Conservation (phyloP, 352 stramenopile genomes). For the Phytophthora ohioensis region DNA sequence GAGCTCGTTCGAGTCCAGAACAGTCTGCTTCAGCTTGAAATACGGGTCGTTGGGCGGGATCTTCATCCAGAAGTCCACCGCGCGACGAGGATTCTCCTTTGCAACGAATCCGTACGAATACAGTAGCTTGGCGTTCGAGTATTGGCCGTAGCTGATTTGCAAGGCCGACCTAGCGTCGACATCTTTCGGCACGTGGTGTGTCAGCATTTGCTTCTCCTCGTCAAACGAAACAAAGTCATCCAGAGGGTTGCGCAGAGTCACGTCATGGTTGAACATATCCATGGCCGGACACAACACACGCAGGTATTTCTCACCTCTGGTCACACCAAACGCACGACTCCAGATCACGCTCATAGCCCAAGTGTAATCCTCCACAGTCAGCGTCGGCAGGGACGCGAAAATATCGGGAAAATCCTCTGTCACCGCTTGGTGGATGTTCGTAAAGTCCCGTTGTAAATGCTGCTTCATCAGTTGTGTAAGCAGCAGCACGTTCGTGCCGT, state of each 20-base stretch:
- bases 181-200: slow-evolving; percentile 50
- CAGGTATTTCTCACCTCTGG: slow-evolving; percentile 47
- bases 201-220: slow-evolving; percentile 52
- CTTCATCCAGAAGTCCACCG: slow-evolving; percentile 83
- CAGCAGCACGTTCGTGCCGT: slow-evolving; percentile 66
- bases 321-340: slow-evolving; percentile 76
- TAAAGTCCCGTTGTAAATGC: slow-evolving; percentile 67
- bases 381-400: slow-evolving; percentile 40
- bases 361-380: slow-evolving; percentile 66
- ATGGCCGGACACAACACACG: slow-evolving; percentile 71
- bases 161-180: slow-evolving; percentile 45
- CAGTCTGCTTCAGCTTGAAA: slow-evolving; percentile 62
- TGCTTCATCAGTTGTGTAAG: slow-evolving; percentile 72
- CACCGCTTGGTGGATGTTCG: slow-evolving; percentile 60
- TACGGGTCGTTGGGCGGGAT: slow-evolving; percentile 61
- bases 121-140: slow-evolving; percentile 82
- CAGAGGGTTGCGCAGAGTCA: slow-evolving; percentile 45
- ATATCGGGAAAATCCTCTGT: slow-evolving; percentile 54
- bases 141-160: slow-evolving; percentile 76
- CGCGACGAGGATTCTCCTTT: slow-evolving; percentile 44
- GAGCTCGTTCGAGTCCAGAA: slow-evolving; percentile 68
- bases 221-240: slow-evolving; percentile 69
- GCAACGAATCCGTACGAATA: slow-evolving; percentile 83
- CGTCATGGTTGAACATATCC: slow-evolving; percentile 86
- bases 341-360: slow-evolving; percentile 84